A percentile compares a stretch with the other conserved stretches of the same genome.
phyloP scores from a whole-genome alignment of 345 rosid genomes.

The Orychophragmus violaceus region DNA sequence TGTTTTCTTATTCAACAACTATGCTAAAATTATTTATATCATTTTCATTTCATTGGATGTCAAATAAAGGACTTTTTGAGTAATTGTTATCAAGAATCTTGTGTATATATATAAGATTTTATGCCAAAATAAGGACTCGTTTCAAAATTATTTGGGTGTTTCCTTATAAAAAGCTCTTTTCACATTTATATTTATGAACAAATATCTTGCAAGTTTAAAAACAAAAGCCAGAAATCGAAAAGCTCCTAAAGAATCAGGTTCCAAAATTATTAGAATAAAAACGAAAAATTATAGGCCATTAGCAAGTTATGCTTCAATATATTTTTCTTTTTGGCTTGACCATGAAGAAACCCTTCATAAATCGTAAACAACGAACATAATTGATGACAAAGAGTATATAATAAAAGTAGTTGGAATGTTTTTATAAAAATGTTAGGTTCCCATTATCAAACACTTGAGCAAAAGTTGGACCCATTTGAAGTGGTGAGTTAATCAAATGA shows the following conservation, averaged over 20 bases:
- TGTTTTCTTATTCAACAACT: too few relatives aligned
- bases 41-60: constrained; percentile 4
- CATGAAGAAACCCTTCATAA: background rate
- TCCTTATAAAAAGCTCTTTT: background rate
- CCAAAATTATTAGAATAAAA: background rate
- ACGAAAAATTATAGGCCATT: background rate
- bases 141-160: background rate
- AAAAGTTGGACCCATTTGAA: background rate
- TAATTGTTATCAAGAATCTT: background rate
- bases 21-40: too few relatives aligned
- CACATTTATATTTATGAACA: background rate
- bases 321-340: background rate
- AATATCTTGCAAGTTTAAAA: background rate
- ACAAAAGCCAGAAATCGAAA: background rate
- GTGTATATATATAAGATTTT: background rate
- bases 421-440: background rate
- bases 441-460: background rate
- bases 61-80: background rate
- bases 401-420: background rate
- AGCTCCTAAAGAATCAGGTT: constrained; percentile 8
- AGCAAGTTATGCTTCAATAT: background rate
- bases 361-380: background rate
- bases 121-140: background rate
- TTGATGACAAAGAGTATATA: background rate
- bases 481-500: background rate